Base-by-base conservation (phyloP, 768 basidiomycete genomes). In the Xanthoconium purpureum region DNA sequence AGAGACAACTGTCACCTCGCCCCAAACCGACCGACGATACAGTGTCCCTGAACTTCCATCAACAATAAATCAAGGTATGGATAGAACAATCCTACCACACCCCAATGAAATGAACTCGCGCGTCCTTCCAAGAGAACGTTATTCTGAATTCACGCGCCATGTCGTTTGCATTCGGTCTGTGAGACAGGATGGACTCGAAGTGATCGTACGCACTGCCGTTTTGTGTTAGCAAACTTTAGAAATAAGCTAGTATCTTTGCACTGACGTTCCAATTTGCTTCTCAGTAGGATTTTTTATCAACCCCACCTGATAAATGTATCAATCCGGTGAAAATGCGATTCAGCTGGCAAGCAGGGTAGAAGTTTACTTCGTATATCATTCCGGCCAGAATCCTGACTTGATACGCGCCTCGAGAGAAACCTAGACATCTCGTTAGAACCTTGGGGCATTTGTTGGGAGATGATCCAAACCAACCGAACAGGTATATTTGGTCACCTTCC, bases 11-110 rank as follows among this genome's bases (percentile, higher is more conserved):
- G 29, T 76, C 76, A 3, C 78, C 59, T 55, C 59, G 46, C 12
- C 43, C 54, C 10, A 55, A 30, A n/a, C 84, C 84, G 14, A 87
- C 84, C 0, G 84, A 86, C 20, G 80, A 78, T 6, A 88, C 85
- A 2, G 84, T 87, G 60, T 88, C 86, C 84, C 85, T 87, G 50
- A 30, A 24, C 57, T 17, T 43, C 1, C 1, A 49, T 55, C 15
- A 36, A 5, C 24, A 18, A 8, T 24, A 2, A 15, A 38, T 17
- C n/a, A 30, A 17, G 3, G 37, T 36, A 15, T 14, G 14, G 20
- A 50, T 10, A 6, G 24, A 62, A 75, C 14, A 37, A 30, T 30
- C 24, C 6, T 55, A 80, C 81, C 80, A 83, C 12, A 79, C 77
- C 1, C 82, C 82, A 28, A 84, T 69, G 45, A 83, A 83, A 36